Evolutionary conservation across 805 yeast species (phyloP).

Genomic region (Metschnikowia koreensis): DNA sequence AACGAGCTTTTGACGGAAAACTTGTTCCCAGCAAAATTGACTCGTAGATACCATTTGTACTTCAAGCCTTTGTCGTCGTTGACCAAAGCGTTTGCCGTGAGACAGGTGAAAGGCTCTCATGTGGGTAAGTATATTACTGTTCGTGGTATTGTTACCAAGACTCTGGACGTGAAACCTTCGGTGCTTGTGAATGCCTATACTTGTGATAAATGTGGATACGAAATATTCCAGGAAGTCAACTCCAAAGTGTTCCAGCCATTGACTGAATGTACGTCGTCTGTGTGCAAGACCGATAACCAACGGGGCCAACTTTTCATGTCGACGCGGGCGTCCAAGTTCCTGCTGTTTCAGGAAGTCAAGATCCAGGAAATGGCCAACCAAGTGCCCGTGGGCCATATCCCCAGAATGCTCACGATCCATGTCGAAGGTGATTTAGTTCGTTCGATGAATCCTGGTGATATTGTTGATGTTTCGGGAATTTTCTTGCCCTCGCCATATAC

Average conservation of each 20-base stretch:
- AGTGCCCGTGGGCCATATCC: constrained; percentile 98
- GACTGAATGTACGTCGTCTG: constrained; percentile 77
- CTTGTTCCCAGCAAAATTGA: constrained; percentile 79
- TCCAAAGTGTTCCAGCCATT: constrained; percentile 85
- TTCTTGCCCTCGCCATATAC: constrained; percentile 94
- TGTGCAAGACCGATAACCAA: constrained; percentile 73
- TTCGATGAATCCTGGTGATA: constrained; percentile 87
- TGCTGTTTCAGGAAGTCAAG: constrained; percentile 92
- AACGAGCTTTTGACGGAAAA: constrained; percentile 32
- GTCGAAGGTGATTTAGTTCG: constrained; percentile 92
- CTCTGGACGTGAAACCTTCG: constrained; percentile 93
- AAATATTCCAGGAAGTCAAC: constrained; percentile 92
- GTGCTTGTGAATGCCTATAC: constrained; percentile 92
- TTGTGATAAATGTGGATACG: constrained; percentile 96
- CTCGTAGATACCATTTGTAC: constrained; percentile 83
- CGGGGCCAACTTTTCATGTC: constrained; percentile 89
- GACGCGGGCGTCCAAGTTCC: constrained; percentile 93
- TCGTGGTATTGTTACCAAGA: constrained; percentile 92
- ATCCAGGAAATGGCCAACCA: constrained; percentile 93
- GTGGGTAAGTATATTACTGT: constrained; percentile 88
- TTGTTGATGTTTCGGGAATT: constrained; percentile 89
- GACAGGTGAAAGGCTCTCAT: constrained; percentile 81
- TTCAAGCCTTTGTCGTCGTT: constrained; percentile 70
- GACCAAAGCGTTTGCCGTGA: constrained; percentile 71
- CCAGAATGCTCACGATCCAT: constrained; percentile 80